A percentile compares a stretch with the other conserved stretches of the same genome.
Evolutionary conservation across 345 rosid genomes (phyloP).

Genomic region (Arabis hirsuta): DNA sequence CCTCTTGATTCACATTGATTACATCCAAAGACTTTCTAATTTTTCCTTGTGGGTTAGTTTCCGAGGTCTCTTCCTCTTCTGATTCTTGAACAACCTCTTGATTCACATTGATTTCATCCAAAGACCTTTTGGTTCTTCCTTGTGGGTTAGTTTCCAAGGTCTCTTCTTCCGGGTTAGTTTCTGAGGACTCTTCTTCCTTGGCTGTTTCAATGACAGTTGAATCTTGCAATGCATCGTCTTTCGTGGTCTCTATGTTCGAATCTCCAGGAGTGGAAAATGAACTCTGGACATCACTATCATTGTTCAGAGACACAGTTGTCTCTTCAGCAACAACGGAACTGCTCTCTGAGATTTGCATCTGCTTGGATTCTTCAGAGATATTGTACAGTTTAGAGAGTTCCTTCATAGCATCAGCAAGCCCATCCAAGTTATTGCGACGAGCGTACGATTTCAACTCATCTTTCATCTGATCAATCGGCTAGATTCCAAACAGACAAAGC

Average conservation of each 20-base stretch:
- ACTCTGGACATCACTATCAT: slow-evolving; percentile 37
- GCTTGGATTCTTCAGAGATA: slow-evolving; percentile 57
- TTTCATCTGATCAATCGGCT: slow-evolving; percentile 73
- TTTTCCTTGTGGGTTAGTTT: slow-evolving; percentile 16
- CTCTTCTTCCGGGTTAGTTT: slow-evolving; percentile 50
- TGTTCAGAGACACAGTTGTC: slow-evolving; percentile 11
- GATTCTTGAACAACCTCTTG: background rate
- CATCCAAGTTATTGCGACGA: slow-evolving; percentile 60
- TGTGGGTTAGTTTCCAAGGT: slow-evolving; percentile 16
- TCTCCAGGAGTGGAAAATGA: slow-evolving; percentile 32
- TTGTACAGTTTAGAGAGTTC: slow-evolving; percentile 63
- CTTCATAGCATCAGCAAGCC: slow-evolving; percentile 55
- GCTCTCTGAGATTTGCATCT: slow-evolving; percentile 59
- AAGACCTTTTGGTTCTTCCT: slow-evolving; percentile 23
- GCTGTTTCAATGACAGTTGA: slow-evolving; percentile 17
- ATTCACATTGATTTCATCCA: slow-evolving; percentile 38
- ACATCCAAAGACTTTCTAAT: slow-evolving; percentile 37
- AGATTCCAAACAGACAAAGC: slow-evolving; percentile 32
- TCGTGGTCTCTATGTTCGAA: slow-evolving; percentile 29
- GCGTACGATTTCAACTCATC: slow-evolving; percentile 77
- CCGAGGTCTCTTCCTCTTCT: slow-evolving; percentile 21
- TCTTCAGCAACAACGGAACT: slow-evolving; percentile 65
- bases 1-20: slow-evolving; percentile 38
- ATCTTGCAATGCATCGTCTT: slow-evolving; percentile 21
- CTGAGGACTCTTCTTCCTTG: slow-evolving; percentile 29